Evolutionary conservation across 805 yeast genomes (phyloP), one percentile per base, ranked within the genome.

Genomic region (Saturnispora mendoncae): DNA sequence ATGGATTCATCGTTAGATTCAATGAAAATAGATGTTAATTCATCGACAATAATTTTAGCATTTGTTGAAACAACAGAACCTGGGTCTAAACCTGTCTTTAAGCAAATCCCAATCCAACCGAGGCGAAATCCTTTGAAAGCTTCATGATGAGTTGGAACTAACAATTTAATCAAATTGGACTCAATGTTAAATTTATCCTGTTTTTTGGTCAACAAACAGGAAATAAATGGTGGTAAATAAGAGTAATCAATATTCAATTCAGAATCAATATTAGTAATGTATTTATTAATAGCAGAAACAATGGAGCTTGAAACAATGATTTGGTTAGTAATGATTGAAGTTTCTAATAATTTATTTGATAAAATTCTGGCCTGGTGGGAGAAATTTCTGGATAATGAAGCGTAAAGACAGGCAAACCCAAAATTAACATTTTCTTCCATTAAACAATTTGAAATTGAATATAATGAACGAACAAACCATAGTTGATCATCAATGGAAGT

Each of bases 31-130:
- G 21, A 19, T 2, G 52, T 44, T 42, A 46, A 40, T 3, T 54
- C 53, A 2, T 48, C 50, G 15, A 67, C 51, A 21, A 62, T 52
- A n/a, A 35, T 42, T 2, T 38, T 47, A 3, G 65, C 44, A 32
- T 58, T 29, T 3, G 44, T 42, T 0, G 49, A 26, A 2, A 81
- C 72, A 25, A 85, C 56, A 1, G 51, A 48, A 13, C 82, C 82
- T 2, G 95, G 84, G 55, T 88, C 94, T 24, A 71, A 51, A 2
- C 61, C 54, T 6, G 82, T 71, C 35, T 73, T 65, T 51, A 80
- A 73, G 28, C 78, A 78, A 32, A 86, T 60, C 0, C 83, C 83
- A 26, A 86, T 81, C 97, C 97, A 90, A 2, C 81, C 79, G 45
- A 72, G 62, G 2, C 49, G 55, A 66, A 62, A 47, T 58, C 43